Evolutionary conservation across 345 rosid species (phyloP), one percentile per base, ranked within the genome.

Genomic region (Clarkia xantiana): DNA sequence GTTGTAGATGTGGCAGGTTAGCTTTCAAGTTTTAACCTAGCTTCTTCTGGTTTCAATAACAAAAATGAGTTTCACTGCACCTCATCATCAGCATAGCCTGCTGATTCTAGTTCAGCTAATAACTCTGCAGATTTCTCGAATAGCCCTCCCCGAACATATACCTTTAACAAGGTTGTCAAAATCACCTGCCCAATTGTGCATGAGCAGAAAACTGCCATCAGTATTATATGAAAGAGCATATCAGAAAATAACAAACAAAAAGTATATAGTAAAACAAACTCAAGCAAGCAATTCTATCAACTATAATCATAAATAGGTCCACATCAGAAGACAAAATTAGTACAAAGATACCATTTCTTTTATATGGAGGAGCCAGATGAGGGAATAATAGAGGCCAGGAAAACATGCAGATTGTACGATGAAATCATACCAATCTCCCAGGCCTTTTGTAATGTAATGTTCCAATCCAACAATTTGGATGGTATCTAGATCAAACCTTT

Each of bases 111-210:
- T 66, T 86, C 75, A 42, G 72, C 56, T 25, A 90, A 72, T 49
- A 83, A 62, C 58, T 76, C 76, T 58, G 74, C 78, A 18, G 97
- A 77, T 59, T 78, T 81, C 11, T 83, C 95, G 78, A 86, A 86
- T 67, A 83, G 60, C 20, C 91, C 88, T 62, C 95, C 94, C 76
- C 79, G 76, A 15, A 81, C 81, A 61, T 90, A 90, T 14, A 75
- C 97, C 68, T 90, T 90, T 25, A 90, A 67, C 61, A 86, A 55
- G 46, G 95, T 90, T 51, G 97, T 90, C 77, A 81, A 59, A 57
- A 83, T 72, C 55, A 90, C 91, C 97, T 90, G 82, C 56, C 71
- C 60, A 48, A 56, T 55, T 54, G 53, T 8, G 16, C 12, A 49
- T 11, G n/a, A 7, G 19, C 11, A 29, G 15, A 11, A 14, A 7